These are phyloP conservation scores for Periconia sp. DNA, from an alignment of 2,329 filamentous ascomycete species.

Conservation along the genomic window DNA sequence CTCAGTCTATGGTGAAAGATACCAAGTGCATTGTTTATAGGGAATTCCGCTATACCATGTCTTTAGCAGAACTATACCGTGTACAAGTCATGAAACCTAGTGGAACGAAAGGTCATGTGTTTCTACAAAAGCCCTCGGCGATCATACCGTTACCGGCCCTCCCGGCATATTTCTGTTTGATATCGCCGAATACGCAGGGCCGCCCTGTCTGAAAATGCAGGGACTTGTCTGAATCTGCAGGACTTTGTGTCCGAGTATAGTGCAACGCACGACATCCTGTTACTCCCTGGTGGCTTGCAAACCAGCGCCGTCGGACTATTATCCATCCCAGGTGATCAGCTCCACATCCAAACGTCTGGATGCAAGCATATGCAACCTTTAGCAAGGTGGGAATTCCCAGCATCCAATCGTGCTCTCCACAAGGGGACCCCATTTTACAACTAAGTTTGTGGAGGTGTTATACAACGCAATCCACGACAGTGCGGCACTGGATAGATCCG, in stretches of 20 bases:
- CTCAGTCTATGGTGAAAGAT: too few species aligned
- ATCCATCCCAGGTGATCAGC: conserved; percentile 6
- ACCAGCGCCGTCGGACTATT: conserved; percentile 11
- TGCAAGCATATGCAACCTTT: conserved; percentile 14
- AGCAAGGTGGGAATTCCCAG: conserved; percentile 5
- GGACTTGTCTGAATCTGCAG: neutral
- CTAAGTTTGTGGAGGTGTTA: conserved; percentile 17
- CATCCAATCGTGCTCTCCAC: conserved; percentile 1
- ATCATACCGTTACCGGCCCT: neutral
- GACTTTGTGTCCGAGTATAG: neutral
- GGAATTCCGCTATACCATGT: too few species aligned
- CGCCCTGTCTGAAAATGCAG: neutral
- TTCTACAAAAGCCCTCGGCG: neutral
- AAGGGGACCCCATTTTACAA: conserved; percentile 1
- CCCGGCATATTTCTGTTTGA: neutral
- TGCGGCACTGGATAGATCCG: conserved; percentile 13
- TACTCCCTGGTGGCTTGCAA: neutral
- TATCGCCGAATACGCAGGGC: neutral
- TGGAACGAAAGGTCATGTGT: neutral
- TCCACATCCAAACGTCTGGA: conserved; percentile 27
- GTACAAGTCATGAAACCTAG: neutral
- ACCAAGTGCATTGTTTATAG: too few species aligned
- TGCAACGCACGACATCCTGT: neutral
- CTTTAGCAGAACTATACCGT: too few species aligned
- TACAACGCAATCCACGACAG: conserved; percentile 7